phyloP scores from a whole-genome alignment of 768 basidiomycete genomes.

The Kwoniella sp. region DNA sequence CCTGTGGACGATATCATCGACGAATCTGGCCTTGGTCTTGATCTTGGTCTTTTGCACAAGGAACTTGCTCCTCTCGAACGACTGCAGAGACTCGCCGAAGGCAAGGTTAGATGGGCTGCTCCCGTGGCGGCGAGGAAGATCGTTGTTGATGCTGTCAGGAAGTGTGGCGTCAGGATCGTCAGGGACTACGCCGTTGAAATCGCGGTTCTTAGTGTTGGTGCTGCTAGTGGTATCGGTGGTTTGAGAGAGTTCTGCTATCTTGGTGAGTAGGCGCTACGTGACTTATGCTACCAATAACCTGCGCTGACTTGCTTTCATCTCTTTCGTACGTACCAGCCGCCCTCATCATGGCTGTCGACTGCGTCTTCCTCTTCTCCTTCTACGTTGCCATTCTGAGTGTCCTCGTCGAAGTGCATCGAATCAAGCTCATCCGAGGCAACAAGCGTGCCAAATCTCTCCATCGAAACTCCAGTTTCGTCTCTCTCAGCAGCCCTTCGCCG shows the following conservation, averaged over 20 bases:
- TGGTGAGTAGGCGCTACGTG: too few species aligned
- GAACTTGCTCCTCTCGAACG: conserved; percentile 53
- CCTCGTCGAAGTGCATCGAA: conserved; percentile 78
- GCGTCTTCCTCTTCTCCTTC: conserved; percentile 84
- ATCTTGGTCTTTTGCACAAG: conserved; percentile 50
- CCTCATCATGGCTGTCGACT: conserved; percentile 81
- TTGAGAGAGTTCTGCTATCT: conserved; percentile 92
- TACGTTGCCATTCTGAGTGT: conserved; percentile 85
- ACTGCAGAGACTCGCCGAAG: conserved; percentile 53
- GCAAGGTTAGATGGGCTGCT: conserved; percentile 56
- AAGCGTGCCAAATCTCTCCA: conserved; percentile 46
- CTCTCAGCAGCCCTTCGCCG: conserved; percentile 27
- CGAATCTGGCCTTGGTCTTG: conserved; percentile 36
- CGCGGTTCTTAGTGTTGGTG: conserved; percentile 82
- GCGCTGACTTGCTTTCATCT: too few species aligned
- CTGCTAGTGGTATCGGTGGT: conserved; percentile 81
- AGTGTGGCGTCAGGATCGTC: conserved; percentile 79
- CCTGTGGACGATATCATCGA: conserved; percentile 31
- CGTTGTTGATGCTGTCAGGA: conserved; percentile 77
- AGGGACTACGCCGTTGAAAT: conserved; percentile 93
- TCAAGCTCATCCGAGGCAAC: conserved; percentile 59
- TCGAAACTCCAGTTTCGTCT: conserved; percentile 44
- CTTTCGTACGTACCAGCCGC: conserved; percentile 64
- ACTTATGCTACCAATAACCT: neutral
- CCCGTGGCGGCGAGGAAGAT: conserved; percentile 73